Evolutionary conservation across 2,329 filamentous ascomycete genomes (phyloP), one percentile per base, ranked within the genome.

Genomic region (Pseudocercospora fijiensis): DNA sequence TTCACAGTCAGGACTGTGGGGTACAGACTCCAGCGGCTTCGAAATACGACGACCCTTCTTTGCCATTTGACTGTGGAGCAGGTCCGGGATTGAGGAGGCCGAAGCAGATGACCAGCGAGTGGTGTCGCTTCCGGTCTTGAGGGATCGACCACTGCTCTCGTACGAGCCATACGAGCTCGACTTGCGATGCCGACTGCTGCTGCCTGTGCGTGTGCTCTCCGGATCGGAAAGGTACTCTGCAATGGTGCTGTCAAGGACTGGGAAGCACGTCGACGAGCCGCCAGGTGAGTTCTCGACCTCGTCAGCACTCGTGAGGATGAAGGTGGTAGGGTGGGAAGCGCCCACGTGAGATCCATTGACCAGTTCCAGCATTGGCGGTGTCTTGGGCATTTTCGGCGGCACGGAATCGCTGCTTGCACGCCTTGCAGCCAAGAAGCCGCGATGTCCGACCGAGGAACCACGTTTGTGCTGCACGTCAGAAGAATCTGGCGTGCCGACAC

Each of bases 31-130:
- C 6, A 71, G 64, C 4, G 66, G 69, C 13, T 60, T 53, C 13
- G 69, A 71, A 28, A 64, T 69, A 41, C 60, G 58, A 20, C 65
- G 65, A 53, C 67, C 67, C 28, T 63, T 64, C 56, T 69, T 69
- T 58, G 60, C 41, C 26, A 49, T 49, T 13, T 58, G 57, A 24
- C 69, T 70, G 63, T 71, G 72, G 30, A 74, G 51, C 11, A 75
- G 64, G 30, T 75, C 73, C 1, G 73, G 72, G 22, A 72, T 62
- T 30, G 70, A 72, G 41, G 49, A 68, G 8, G 70, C 64, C 11
- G 73, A 74, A 22, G 70, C 71, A 3, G 70, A 64, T 2, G 73
- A 74, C 70, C 72, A 74, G 6, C 73, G 67, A 4, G 63, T 68
- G 7, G 64, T 67, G 1, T 71, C 70, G 18, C 63, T 66, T 4